Percentiles rank a stretch among this genome's conserved stretches.
These are phyloP conservation scores for Aspergillus arachidicola DNA, from an alignment of 2,329 filamentous ascomycete species.

Conservation along the genomic window DNA sequence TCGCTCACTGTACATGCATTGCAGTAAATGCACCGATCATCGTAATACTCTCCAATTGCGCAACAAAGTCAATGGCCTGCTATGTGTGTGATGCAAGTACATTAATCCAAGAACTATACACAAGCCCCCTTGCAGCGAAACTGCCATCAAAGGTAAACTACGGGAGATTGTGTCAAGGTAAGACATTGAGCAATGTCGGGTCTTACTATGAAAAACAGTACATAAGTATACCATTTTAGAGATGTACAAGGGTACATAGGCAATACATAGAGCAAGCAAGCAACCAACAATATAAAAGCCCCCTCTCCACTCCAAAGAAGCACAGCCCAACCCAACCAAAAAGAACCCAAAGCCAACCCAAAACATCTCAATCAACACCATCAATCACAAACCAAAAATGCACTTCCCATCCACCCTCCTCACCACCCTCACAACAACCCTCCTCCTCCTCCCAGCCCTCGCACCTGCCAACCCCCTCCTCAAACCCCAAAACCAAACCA, in stretches of 20 bases:
- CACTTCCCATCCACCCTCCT: slow-evolving; percentile 2
- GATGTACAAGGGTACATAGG: background rate
- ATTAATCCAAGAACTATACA: background rate
- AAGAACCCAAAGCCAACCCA: background rate
- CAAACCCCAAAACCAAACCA: background rate
- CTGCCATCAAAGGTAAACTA: background rate
- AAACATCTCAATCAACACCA: background rate
- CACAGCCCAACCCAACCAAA: background rate
- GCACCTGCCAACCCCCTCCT: background rate
- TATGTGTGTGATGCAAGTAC: background rate
- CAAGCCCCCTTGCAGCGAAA: background rate
- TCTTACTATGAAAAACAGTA: background rate
- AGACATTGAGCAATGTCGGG: background rate
- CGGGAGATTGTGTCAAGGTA: background rate
- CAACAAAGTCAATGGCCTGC: background rate
- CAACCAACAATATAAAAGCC: background rate
- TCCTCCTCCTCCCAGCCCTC: slow-evolving; percentile 9
- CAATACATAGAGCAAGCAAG: background rate
- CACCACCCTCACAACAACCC: background rate
- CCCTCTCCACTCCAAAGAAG: background rate
- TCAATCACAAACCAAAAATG: background rate
- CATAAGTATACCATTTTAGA: background rate
- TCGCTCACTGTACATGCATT: no score
- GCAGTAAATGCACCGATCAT: background rate
- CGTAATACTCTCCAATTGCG: background rate